Evolutionary conservation across 2,329 filamentous ascomycete species (phyloP).

Genomic region (Myotisia sp.): DNA sequence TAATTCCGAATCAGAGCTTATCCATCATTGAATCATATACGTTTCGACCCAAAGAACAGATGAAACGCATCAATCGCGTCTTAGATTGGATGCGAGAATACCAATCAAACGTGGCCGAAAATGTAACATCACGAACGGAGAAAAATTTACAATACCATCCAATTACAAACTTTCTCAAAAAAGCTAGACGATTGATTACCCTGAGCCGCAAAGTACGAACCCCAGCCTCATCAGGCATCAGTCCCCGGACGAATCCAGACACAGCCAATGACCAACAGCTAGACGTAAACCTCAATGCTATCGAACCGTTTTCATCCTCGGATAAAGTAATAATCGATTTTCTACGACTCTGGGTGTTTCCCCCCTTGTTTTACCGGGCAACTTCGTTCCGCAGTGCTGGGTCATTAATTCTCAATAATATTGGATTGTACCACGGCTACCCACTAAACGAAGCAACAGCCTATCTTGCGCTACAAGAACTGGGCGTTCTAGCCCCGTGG

Average conservation of each 20-base stretch:
- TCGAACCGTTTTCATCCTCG: slow-evolving; percentile 31
- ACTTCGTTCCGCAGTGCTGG: slow-evolving; percentile 36
- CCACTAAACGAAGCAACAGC: slow-evolving; percentile 27
- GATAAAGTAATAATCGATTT: slow-evolving; percentile 44
- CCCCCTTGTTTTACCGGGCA: slow-evolving; percentile 25
- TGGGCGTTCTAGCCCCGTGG: slow-evolving; percentile 46
- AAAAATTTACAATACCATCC: slow-evolving; percentile 19
- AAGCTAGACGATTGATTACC: slow-evolving; percentile 29
- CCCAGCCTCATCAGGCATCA: slow-evolving; percentile 30
- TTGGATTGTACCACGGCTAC: slow-evolving; percentile 39
- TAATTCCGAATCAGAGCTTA: slow-evolving; percentile 22
- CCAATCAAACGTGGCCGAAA: slow-evolving; percentile 34
- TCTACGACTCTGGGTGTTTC: slow-evolving; percentile 38
- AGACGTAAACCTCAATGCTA: slow-evolving; percentile 17
- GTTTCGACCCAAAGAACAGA: slow-evolving; percentile 39
- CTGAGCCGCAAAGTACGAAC: slow-evolving; percentile 29
- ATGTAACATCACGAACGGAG: neutral
- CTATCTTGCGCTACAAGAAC: slow-evolving; percentile 44
- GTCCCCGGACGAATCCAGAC: slow-evolving; percentile 15
- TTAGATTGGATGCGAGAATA: slow-evolving; percentile 43
- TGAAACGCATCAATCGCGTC: slow-evolving; percentile 36
- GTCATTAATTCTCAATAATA: slow-evolving; percentile 41
- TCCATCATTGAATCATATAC: slow-evolving; percentile 29
- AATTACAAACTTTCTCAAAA: slow-evolving; percentile 30
- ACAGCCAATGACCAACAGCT: neutral